phyloP scores from a whole-genome alignment of 495 filamentous ascomycete species.

The Cercophora scortea region DNA sequence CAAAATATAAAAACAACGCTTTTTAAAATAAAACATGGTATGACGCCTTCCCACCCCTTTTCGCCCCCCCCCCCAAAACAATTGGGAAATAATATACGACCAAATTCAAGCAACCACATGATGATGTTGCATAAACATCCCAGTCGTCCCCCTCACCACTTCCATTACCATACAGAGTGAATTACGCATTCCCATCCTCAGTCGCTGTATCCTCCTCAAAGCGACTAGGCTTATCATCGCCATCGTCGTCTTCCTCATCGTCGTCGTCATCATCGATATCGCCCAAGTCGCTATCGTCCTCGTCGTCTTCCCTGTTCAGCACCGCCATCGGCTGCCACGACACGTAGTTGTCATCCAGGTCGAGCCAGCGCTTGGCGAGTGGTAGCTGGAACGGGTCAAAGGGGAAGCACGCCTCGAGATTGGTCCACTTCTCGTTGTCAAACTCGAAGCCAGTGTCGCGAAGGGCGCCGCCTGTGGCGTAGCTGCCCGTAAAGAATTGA shows the following conservation, averaged over 20 bases:
- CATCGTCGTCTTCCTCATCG: conserved; percentile 29
- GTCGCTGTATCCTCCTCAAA: conserved; percentile 42
- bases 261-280: conserved; percentile 37
- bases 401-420: conserved; percentile 90
- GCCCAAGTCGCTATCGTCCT: conserved; percentile 42
- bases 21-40: too few relatives aligned
- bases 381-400: conserved; percentile 94
- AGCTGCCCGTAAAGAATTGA: conserved; percentile 42
- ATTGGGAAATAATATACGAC: too few relatives aligned
- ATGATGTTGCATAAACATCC: too few relatives aligned
- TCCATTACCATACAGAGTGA: too few relatives aligned
- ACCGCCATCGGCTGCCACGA: conserved; percentile 75
- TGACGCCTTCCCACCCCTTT: too few relatives aligned
- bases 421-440: conserved; percentile 60
- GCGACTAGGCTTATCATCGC: conserved; percentile 21
- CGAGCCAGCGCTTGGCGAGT: conserved; percentile 67
- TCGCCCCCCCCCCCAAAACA: too few relatives aligned
- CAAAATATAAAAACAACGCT: too few relatives aligned
- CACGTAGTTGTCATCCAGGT: conserved; percentile 70
- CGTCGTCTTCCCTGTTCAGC: conserved; percentile 42
- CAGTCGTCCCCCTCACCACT: too few relatives aligned
- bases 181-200: conserved; percentile 25
- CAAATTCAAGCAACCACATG: too few relatives aligned
- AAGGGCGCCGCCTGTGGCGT: conserved; percentile 38
- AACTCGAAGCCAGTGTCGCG: conserved; percentile 58